Evolutionary conservation across 169 alveolate species (phyloP).

Genomic region (Theileria sp.): DNA sequence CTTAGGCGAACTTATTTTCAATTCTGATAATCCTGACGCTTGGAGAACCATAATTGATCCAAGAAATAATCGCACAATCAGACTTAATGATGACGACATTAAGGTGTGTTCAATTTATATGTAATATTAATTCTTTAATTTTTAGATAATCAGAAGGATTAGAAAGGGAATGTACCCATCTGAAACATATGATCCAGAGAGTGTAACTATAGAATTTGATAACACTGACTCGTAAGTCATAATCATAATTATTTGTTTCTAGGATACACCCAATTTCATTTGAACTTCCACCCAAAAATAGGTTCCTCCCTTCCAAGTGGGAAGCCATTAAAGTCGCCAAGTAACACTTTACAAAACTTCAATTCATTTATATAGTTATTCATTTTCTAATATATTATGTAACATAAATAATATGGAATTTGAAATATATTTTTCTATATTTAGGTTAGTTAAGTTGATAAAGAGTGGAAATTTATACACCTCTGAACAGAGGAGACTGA

Average conservation of each 20-base stretch:
- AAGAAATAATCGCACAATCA: slow-evolving; percentile 39
- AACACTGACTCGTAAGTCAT: slow-evolving; percentile 51
- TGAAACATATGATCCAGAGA: slow-evolving; percentile 59
- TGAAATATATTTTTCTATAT: neutral
- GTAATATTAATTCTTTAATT: no score
- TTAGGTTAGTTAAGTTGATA: slow-evolving; percentile 75
- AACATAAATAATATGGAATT: neutral
- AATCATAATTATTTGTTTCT: neutral
- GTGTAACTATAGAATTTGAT: slow-evolving; percentile 50
- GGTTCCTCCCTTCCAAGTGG: slow-evolving; percentile 86
- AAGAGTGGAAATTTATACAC: slow-evolving; percentile 55
- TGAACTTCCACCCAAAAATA: slow-evolving; percentile 82
- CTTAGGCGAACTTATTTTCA: slow-evolving; percentile 53
- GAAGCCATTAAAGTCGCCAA: slow-evolving; percentile 83
- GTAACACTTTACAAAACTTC: neutral
- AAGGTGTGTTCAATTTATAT: slow-evolving; percentile 5
- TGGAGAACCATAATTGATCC: slow-evolving; percentile 65
- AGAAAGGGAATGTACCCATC: slow-evolving; percentile 68
- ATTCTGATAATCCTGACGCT: slow-evolving; percentile 63
- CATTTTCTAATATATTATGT: neutral
- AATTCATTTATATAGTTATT: neutral
- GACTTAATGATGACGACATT: slow-evolving; percentile 60
- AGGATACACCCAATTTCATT: slow-evolving; percentile 80
- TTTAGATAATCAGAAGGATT: slow-evolving; percentile 55
- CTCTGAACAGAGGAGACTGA: slow-evolving; percentile 20